Evolutionary conservation across 495 filamentous ascomycete genomes (phyloP), one percentile per base, ranked within the genome.

Genomic region (Neurospora sp.): DNA sequence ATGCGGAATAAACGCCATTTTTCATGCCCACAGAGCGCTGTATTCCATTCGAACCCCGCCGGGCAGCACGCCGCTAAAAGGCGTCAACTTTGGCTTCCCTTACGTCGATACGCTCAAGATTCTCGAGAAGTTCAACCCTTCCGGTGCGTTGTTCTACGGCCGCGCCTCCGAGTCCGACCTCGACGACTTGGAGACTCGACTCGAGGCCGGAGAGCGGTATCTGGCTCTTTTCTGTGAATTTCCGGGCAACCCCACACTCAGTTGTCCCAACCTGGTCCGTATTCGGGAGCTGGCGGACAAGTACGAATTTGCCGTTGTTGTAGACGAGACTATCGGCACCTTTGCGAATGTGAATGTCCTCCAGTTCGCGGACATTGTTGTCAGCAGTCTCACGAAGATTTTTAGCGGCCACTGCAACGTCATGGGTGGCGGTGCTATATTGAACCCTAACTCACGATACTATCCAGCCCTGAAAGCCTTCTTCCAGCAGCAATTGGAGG

Each of bases 401-500:
- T 99, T 99, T 82, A 96, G 93, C 72, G 96, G 96, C 39, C 95
- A 97, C 80, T 93, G 93, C 80, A 98, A 99, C 81, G 96, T 99
- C 70, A 98, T 98, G 96, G 96, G 94, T 74, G 96, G 96, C 71
- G 91, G 93, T 79, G 86, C 89, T 10, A 90, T 98, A 48, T 83
- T 98, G 65, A 99, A 98, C 79, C 94, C 96, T 3, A 87, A 91
- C 69, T 84, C 89, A 18, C 87, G 79, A 16, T 92, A 90, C 79
- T 98, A 98, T 82, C 61, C 81, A 0, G 72, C 79, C 0, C 78
- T 99, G 38, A 96, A 94, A 76, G 77, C 83, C 9, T 85, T 84
- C 35, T 88, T 91, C 72, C 81, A 79, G 6, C 76, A 72, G 3
- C 88, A 92, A 18, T 96, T 91, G 78, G 94, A 97, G 82, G 94